phyloP scores from a whole-genome alignment of 495 filamentous ascomycete species.

The Hypoxylon fragiforme region DNA sequence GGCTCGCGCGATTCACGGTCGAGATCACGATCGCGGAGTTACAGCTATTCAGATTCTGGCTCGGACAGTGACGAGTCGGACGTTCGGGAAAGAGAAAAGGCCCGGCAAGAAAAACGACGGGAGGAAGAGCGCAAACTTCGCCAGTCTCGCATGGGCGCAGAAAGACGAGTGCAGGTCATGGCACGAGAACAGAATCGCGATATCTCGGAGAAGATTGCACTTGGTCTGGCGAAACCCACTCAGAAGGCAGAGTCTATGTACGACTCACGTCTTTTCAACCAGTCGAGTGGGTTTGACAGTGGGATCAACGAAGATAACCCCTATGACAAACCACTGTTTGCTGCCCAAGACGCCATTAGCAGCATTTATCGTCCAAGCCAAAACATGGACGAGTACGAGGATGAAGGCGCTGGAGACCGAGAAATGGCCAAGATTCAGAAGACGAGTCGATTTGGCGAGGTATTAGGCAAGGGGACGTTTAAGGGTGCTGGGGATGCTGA shows the following conservation, averaged over 20 bases:
- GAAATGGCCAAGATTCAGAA: slow-evolving; percentile 89
- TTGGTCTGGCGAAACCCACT: slow-evolving; percentile 94
- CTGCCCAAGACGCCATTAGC: slow-evolving; percentile 92
- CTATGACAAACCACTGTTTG: slow-evolving; percentile 97
- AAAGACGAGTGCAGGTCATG: slow-evolving; percentile 85
- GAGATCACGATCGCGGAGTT: slow-evolving; percentile 55
- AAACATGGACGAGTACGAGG: slow-evolving; percentile 69
- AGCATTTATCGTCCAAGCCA: slow-evolving; percentile 88
- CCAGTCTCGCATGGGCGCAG: slow-evolving; percentile 93
- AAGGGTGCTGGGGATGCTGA: slow-evolving; percentile 87
- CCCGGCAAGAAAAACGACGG: slow-evolving; percentile 74
- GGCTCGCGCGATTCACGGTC: slow-evolving; percentile 52
- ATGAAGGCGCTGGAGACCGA: slow-evolving; percentile 75
- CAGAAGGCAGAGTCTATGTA: slow-evolving; percentile 90
- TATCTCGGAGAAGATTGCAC: slow-evolving; percentile 95
- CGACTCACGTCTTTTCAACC: slow-evolving; percentile 94
- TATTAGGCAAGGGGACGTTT: slow-evolving; percentile 87
- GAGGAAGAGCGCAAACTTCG: slow-evolving; percentile 88
- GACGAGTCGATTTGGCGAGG: slow-evolving; percentile 76
- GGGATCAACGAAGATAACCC: slow-evolving; percentile 98
- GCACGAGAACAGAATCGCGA: slow-evolving; percentile 95
- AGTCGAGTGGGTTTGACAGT: slow-evolving; percentile 79
- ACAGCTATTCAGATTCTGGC: slow-evolving; percentile 59
- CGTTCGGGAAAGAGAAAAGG: slow-evolving; percentile 72
- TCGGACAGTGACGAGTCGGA: slow-evolving; percentile 70